Percentiles rank a stretch among this genome's conserved stretches.
Conservation (phyloP, 371 early-diverging fungal species). For the Mortierella sp. region DNA sequence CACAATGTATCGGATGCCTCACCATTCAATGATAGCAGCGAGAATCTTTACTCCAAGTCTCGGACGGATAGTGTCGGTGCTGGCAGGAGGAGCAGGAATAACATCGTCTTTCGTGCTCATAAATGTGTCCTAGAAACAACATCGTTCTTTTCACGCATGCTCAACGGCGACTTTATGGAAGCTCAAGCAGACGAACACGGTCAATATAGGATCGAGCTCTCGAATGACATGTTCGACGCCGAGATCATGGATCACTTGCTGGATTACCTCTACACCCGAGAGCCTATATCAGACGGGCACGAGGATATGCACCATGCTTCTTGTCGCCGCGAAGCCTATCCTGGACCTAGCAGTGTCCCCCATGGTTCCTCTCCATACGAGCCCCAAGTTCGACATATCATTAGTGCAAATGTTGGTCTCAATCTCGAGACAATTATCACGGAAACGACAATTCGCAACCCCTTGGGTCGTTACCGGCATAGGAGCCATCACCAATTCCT, state of each 20-base stretch:
- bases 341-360: neutral
- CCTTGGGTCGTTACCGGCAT: neutral
- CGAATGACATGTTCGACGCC: conserved; percentile 30
- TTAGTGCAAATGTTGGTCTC: conserved; percentile 37
- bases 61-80: neutral
- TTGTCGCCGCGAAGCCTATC: neutral
- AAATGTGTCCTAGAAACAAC: conserved; percentile 30
- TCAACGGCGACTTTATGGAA: conserved; percentile 30
- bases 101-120: conserved; percentile 23
- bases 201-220: conserved; percentile 21
- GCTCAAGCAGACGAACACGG: conserved; percentile 10
- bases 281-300: conserved; percentile 11
- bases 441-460: neutral
- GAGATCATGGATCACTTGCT: conserved; percentile 36
- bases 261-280: conserved; percentile 35
- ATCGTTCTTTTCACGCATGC: conserved; percentile 39
- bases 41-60: neutral
- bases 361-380: neutral
- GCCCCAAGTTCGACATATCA: conserved; percentile 4
- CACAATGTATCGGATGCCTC: too few species aligned
- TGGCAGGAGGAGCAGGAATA: too few species aligned
- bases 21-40: too few species aligned
- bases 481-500: conserved; percentile 9
- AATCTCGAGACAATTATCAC: conserved; percentile 19
- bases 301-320: neutral